Base-by-base conservation (phyloP, 345 rosid genomes). In the Carallia brachiata region DNA sequence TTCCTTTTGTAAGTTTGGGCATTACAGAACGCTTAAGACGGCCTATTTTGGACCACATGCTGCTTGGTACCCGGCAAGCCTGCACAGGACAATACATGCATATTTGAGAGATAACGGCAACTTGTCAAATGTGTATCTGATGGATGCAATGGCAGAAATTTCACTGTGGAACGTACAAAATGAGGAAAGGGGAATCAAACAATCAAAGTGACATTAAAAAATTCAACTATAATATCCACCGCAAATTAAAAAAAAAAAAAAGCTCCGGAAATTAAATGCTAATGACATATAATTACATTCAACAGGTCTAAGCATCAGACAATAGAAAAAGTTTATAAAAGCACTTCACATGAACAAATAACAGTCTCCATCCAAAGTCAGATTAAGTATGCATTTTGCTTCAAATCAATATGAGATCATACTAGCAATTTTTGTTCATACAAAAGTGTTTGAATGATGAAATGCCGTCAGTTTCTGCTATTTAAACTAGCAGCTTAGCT, bases 11-110 rank as follows among this genome's bases (percentile, higher is more conserved):
- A 75, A 92, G 88, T 76, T 82, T 95, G 68, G 99, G 99, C 99
- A 95, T 95, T 68, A 74, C 77, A 63, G 96, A 87, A 57, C 99
- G 99, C 83, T 89, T 92, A 60, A 95, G 92, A 60, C 98, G 97
- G 50, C 99, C 99, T 78, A 95, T 79, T 84, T 90, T 95, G 82
- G 99, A 95, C 99, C 99, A 95, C 89, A 85, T 91, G 81, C 80
- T 83, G 84, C 96, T 85, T 61, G 87, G 84, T 72, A 95, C 99
- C 77, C 79, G 85, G 72, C 99, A 95, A 77, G 86, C 94, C 99
- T 95, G 81, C 73, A 78, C 57, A 57, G 32, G 67, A 52, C 27
- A n/a, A 65, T 57, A 55, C 19, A 27, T 0, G 10, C 53, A 27
- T 47, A 40, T 59, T 44, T 61, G 48, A 61, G 39, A 64, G 48